Base-by-base conservation (phyloP, 2,329 filamentous ascomycete genomes). In the Mollisiaceae sp. region DNA sequence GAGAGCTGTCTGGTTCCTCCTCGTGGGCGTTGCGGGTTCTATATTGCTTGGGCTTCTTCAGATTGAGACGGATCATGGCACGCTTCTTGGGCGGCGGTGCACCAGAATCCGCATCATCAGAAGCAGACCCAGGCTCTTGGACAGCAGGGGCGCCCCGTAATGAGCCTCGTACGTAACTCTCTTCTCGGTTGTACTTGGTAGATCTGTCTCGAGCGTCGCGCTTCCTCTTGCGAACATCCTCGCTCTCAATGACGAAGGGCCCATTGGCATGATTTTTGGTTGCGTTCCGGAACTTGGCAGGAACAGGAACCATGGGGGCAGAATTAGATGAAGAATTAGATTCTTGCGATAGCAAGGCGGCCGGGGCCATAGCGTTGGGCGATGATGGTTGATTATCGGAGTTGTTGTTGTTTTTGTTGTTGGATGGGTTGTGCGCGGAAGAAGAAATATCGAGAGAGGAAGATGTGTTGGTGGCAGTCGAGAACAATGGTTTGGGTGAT, bases 1-100 rank as follows among this genome's bases (percentile, higher is more conserved):
- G 85, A 56, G 86, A 88, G 65, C 79, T 79, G 65, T 80, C 78
- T 57, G 82, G 80, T 62, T 88, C 85, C 14, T 54, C 50, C 24
- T 54, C 50, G n/a, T 11, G 22, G n/a, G 22, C 6, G 32, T 54
- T 54, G 50, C 50, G 50, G 11, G 50, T 54, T 4, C 18, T 14
- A 24, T 54, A 18, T 15, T 18, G 9, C 9, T 54, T 54, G 11
- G 50, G 60, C 39, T 62, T 69, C 43, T 43, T 59, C 4, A 41
- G 12, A 18, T 41, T 41, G 38, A 41, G 38, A 9, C 39, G 47
- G n/a, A 52, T 20, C 24, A 14, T 18, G 14, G 55, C 58, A 18
- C 65, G 60, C 36, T 60, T 69, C 43, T 43, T 59, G 20, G 39
- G 58, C 63, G 43, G 68, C 52, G 52, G 69, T 32, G 50, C 22